These are phyloP conservation scores for Inonotus hispidus DNA, from an alignment of 1,284 basidiomycete genomes.

Conservation along the genomic window DNA sequence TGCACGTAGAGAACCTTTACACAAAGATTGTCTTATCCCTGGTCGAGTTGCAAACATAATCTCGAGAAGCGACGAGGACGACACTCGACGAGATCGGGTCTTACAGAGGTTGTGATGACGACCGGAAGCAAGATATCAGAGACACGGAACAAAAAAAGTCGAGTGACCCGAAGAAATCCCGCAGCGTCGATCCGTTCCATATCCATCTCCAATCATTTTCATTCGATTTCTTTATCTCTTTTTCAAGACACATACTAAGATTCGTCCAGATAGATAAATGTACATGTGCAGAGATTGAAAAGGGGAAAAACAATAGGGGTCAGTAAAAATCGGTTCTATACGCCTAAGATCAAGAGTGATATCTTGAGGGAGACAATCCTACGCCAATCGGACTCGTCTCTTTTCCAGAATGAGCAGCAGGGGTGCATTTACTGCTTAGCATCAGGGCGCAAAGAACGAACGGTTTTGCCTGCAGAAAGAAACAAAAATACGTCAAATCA, in stretches of 20 bases:
- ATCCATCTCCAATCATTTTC: background rate
- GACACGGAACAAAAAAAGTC: background rate
- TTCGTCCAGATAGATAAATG: background rate
- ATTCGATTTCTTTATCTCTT: background rate
- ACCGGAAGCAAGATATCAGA: background rate
- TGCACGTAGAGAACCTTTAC: background rate
- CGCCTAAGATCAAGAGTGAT: background rate
- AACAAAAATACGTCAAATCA: slow-evolving; percentile 2
- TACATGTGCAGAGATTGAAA: background rate
- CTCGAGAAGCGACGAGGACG: background rate
- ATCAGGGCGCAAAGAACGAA: slow-evolving; percentile 75
- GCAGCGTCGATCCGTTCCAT: background rate
- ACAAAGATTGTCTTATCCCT: background rate
- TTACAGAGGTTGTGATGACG: background rate
- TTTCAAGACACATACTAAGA: background rate
- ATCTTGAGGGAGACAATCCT: background rate
- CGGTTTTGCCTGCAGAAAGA: slow-evolving; percentile 52
- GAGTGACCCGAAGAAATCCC: background rate
- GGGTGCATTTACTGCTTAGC: slow-evolving; percentile 39
- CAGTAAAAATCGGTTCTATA: background rate
- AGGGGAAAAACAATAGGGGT: background rate
- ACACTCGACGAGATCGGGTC: no score
- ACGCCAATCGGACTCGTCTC: background rate
- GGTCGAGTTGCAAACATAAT: background rate
- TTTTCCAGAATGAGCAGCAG: background rate